Evolutionary conservation across 75 land plant genomes (phyloP), one percentile per base, ranked within the genome.

Genomic region (Sequoiadendron giganteum): DNA sequence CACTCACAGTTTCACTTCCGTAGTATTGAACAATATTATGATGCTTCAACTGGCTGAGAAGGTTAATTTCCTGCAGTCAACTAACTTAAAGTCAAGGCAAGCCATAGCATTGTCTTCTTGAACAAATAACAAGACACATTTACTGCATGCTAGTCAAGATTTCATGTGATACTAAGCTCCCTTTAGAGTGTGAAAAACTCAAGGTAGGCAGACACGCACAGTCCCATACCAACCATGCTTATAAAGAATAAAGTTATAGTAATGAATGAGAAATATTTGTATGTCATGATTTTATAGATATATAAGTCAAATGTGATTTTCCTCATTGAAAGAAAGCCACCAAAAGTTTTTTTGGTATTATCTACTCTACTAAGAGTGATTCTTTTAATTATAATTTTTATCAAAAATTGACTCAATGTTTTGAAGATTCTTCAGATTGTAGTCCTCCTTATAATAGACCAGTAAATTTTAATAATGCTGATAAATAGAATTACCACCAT

Each of bases 1-100:
- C 19, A 87, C 90, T 88, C 85, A 92, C 93, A 88, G 85, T 88
- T 88, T 92, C 92, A 77, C 93, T 90, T 87, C 93, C 93, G 32
- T 87, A 86, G 73, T 92, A 92, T 34, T 90, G 92, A 13, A 92
- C 88, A 65, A 92, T 90, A 73, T 92, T 92, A n/a, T 89, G 93
- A 85, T 92, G 93, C 49, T 88, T 92, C 85, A 92, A 86, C 40
- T 48, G 77, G 87, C 92, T 92, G 47, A 92, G 83, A 70, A 90
- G 49, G 81, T 72, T 86, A 14, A 92, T 88, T 73, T 92, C 93
- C 93, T 92, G 92, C 75, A 87, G 38, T 34, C 77, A 75, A 72
- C n/a, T 75, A 75, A 13, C 38, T 25, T 65, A 28, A 65, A 21
- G 34, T 32, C 38, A 34, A 32, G 14, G 34, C 38, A 75, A 75